These are phyloP conservation scores for Fusarium redolens DNA, from an alignment of 2,329 filamentous ascomycete species.

Conservation along the genomic window DNA sequence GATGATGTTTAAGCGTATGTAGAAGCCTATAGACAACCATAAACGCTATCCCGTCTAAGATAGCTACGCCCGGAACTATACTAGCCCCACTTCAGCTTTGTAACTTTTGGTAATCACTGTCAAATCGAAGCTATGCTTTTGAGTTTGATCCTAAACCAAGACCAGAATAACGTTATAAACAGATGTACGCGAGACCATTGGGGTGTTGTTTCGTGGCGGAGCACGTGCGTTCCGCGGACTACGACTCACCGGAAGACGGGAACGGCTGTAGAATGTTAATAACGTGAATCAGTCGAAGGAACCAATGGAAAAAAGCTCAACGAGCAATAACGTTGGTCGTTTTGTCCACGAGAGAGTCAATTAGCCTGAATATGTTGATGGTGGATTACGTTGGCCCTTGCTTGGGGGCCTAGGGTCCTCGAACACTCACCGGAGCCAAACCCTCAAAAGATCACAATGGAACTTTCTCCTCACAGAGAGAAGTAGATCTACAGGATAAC, in stretches of 20 bases:
- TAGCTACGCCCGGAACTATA: accelerated
- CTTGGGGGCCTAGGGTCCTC: not conserved
- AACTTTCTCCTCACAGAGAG: not conserved
- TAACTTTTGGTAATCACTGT: not conserved
- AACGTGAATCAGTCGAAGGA: accelerated
- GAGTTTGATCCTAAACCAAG: not conserved
- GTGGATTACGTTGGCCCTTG: not conserved
- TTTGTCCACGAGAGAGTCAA: not conserved
- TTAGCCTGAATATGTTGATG: not conserved
- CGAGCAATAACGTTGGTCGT: accelerated
- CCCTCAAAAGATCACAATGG: not conserved
- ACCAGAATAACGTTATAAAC: not conserved
- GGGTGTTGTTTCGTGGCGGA: not conserved
- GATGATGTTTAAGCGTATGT: not conserved
- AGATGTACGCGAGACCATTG: not conserved
- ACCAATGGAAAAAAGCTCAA: not conserved
- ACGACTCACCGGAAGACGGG: too few relatives aligned
- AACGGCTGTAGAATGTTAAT: not conserved
- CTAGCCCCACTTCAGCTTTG: not conserved
- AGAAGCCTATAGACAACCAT: not conserved
- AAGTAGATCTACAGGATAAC: not conserved
- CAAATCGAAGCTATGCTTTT: not conserved
- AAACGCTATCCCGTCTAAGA: not conserved
- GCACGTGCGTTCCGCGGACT: not conserved
- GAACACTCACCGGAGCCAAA: not conserved